These are phyloP conservation scores for Musa beccarii DNA, from an alignment of 176 grass and related monocot genomes.

Conservation along the genomic window DNA sequence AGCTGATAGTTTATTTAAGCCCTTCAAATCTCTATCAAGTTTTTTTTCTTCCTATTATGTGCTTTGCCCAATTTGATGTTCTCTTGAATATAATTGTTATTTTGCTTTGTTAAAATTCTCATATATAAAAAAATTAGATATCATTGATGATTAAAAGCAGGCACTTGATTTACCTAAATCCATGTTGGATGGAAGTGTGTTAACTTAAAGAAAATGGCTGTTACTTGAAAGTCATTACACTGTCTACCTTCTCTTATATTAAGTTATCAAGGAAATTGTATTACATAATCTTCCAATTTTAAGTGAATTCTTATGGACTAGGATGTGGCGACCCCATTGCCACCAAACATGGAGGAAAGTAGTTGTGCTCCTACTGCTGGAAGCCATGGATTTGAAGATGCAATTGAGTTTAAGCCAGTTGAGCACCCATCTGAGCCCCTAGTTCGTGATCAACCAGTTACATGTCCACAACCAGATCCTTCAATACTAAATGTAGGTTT, in stretches of 20 bases:
- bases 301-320: background rate
- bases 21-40: no score
- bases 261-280: background rate
- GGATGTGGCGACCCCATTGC: slow-evolving; percentile 1
- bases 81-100: no score
- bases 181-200: background rate
- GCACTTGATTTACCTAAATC: background rate
- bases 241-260: background rate
- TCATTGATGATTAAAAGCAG: background rate
- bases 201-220: background rate
- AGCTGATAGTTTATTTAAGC: no score
- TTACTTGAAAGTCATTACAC: background rate
- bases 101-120: no score
- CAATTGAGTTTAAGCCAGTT: slow-evolving; percentile 73
- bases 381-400: slow-evolving; percentile 57
- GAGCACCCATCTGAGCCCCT: slow-evolving; percentile 81
- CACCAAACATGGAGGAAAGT: slow-evolving; percentile 6
- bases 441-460: slow-evolving; percentile 70
- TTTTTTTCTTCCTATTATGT: no score
- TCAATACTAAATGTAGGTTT: slow-evolving; percentile 89
- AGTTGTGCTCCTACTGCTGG: slow-evolving; percentile 22
- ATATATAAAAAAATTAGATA: no score
- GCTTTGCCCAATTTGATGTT: no score
- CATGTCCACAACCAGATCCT: slow-evolving; percentile 78
- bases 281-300: background rate